These are phyloP conservation scores for Neurospora sp. DNA, from an alignment of 495 filamentous ascomycete species.

Conservation along the genomic window DNA sequence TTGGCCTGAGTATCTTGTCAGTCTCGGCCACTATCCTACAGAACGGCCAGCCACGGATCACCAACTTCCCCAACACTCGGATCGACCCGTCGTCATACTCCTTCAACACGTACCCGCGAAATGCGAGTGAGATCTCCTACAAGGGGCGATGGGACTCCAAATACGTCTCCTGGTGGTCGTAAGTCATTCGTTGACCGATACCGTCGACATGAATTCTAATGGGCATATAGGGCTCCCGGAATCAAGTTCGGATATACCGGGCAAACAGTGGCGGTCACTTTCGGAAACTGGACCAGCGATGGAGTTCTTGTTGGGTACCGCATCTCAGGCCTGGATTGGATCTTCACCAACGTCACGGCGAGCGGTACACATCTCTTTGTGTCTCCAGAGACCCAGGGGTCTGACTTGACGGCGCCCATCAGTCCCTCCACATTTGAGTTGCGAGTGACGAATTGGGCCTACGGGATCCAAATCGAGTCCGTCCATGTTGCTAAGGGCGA, in stretches of 20 bases:
- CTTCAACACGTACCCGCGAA: constrained; percentile 42
- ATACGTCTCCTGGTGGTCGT: constrained; percentile 57
- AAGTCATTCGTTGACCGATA: constrained; percentile 13
- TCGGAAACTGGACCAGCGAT: constrained; percentile 47
- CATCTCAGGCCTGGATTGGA: constrained; percentile 54
- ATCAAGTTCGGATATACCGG: constrained; percentile 57
- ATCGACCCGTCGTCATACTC: constrained; percentile 27
- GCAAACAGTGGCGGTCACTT: constrained; percentile 51
- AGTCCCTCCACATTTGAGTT: constrained; percentile 42
- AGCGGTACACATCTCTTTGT: constrained; percentile 52
- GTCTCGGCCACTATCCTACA: constrained; percentile 44
- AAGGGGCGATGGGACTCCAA: constrained; percentile 62
- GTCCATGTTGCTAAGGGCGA: constrained; percentile 43
- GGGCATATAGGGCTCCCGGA: constrained; percentile 40
- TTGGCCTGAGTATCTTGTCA: constrained; percentile 15
- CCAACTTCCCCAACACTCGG: constrained; percentile 38
- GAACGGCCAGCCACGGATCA: constrained; percentile 48
- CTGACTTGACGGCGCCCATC: constrained; percentile 28
- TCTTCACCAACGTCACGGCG: constrained; percentile 56
- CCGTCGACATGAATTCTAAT: not conserved
- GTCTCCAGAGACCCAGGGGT: constrained; percentile 29
- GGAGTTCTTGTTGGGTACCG: constrained; percentile 53
- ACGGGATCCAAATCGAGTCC: constrained; percentile 49
- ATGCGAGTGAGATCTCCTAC: constrained; percentile 53
- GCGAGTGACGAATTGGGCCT: constrained; percentile 57